Evolutionary conservation across 2,329 filamentous ascomycete species (phyloP), one percentile per base, ranked within the genome.

Genomic region (Tolypocladium endophyticum): DNA sequence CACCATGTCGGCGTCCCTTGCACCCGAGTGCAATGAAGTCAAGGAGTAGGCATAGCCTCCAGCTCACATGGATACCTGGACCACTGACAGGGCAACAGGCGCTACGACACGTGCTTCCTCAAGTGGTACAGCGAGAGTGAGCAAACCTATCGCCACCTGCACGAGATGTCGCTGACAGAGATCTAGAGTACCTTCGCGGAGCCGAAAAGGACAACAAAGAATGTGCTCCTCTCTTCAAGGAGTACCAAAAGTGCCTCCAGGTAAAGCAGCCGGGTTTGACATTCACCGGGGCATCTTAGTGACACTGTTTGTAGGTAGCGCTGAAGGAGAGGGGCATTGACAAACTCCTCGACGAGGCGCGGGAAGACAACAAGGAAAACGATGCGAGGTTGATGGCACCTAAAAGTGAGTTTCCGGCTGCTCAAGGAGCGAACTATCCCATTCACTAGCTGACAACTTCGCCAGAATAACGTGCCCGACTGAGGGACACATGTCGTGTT

Each of bases 51-150:
- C 72, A 7, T 23, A 20, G 30, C 30, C 50, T 23, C 20, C 30
- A 12, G 9, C n/a, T 54, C 11, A 33, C 20, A 16, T 16, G 23
- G 41, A 28, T 30, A 23, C 14, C 4, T 2, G 12, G 8, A 18
- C 28, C 25, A 43, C 4, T 59, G 38, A 14, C 41, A 20, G 2
- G 16, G 14, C 56, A 33, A 3, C 62, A 97, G 92, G 73, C 90
- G 87, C 68, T 99, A 99, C 72, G 94, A 99, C 74, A 92, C 88
- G 58, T 99, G 94, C 77, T 99, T 99, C 73, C 79, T 99, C 64
- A 97, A 96, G 77, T 99, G 94, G 94, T 99, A 99, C 74, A 97
- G 92, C 71, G 94, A 99, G 76, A 97, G 94, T 97, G 80, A 61
- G 87, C 74, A 57, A 52, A 57, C 61, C 60, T 58, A 41, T 53